Evolutionary conservation across 495 filamentous ascomycete species (phyloP).

Genomic region (Letharia columbiana): DNA sequence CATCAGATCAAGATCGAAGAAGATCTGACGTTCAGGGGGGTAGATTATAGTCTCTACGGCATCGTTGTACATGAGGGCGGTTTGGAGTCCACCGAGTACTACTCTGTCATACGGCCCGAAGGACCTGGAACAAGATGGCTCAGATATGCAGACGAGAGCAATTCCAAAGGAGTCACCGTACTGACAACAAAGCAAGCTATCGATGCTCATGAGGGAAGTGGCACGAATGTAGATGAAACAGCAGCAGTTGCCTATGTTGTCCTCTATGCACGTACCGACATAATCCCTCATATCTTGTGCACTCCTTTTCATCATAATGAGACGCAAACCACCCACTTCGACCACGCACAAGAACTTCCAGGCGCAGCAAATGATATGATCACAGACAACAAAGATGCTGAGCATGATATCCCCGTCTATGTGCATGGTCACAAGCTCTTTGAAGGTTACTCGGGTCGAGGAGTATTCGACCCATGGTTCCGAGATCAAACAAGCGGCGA

Average conservation of each 20-base stretch:
- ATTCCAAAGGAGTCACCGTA: conserved; percentile 45
- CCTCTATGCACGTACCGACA: conserved; percentile 51
- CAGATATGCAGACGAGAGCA: conserved; percentile 48
- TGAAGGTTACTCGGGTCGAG: conserved; percentile 16
- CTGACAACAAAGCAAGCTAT: conserved; percentile 51
- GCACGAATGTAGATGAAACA: conserved; percentile 28
- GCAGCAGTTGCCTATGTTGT: conserved; percentile 47
- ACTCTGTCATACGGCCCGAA: conserved; percentile 51
- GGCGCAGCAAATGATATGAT: background rate
- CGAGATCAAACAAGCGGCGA: background rate
- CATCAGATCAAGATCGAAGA: conserved; percentile 50
- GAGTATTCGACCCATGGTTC: conserved; percentile 20
- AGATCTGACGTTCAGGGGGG: conserved; percentile 37
- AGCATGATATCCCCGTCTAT: conserved; percentile 13
- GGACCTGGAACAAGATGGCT: conserved; percentile 52
- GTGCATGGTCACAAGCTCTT: conserved; percentile 22
- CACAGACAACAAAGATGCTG: conserved; percentile 2
- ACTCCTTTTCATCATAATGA: conserved; percentile 9
- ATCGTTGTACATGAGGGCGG: conserved; percentile 54
- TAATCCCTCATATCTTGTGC: conserved; percentile 25
- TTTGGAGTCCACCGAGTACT: conserved; percentile 53
- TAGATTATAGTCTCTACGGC: conserved; percentile 51
- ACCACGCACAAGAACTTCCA: background rate
- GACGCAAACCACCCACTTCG: background rate
- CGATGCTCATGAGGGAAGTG: conserved; percentile 44